Conservation (phyloP, 768 basidiomycete genomes). For the Baorangia bicolor region DNA sequence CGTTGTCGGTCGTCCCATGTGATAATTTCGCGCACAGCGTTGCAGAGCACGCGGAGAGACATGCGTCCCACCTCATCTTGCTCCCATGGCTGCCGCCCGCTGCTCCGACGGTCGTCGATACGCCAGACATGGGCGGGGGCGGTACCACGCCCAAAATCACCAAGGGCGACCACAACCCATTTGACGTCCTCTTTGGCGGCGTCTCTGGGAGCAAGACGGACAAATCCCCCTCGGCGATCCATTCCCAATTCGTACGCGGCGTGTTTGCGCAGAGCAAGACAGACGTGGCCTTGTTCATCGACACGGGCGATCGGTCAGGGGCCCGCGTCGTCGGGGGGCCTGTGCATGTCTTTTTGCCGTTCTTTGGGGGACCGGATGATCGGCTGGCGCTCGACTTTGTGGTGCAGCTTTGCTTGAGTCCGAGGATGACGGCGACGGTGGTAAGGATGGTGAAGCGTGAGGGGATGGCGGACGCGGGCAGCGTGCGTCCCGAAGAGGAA, state of each 20-base stretch:
- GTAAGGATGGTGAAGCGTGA: slow-evolving; percentile 60
- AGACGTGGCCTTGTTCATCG: slow-evolving; percentile 85
- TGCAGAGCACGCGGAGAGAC: slow-evolving; percentile 58
- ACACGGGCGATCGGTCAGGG: slow-evolving; percentile 45
- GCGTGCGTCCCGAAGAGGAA: neutral
- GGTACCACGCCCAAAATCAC: slow-evolving; percentile 7
- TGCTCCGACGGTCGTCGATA: slow-evolving; percentile 1
- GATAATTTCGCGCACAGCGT: slow-evolving; percentile 75
- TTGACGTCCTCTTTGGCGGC: slow-evolving; percentile 61
- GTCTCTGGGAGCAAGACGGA: slow-evolving; percentile 26
- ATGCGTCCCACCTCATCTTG: slow-evolving; percentile 70
- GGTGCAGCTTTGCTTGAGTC: slow-evolving; percentile 75
- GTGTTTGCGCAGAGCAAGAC: slow-evolving; percentile 69
- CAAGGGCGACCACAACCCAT: slow-evolving; percentile 51
- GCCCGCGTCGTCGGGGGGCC: slow-evolving; percentile 25
- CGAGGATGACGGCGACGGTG: slow-evolving; percentile 70
- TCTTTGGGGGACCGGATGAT: slow-evolving; percentile 95
- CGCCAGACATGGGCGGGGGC: neutral
- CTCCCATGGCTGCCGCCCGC: slow-evolving; percentile 73
- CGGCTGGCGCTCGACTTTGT: slow-evolving; percentile 82
- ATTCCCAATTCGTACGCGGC: slow-evolving; percentile 81
- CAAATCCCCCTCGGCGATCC: slow-evolving; percentile 50
- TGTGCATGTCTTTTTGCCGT: slow-evolving; percentile 80
- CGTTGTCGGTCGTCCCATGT: slow-evolving; percentile 71
- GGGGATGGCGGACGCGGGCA: slow-evolving; percentile 15